Percentiles rank a stretch among this genome's conserved stretches.
Conservation (phyloP, 768 basidiomycete species). For the Boletellus ananas region DNA sequence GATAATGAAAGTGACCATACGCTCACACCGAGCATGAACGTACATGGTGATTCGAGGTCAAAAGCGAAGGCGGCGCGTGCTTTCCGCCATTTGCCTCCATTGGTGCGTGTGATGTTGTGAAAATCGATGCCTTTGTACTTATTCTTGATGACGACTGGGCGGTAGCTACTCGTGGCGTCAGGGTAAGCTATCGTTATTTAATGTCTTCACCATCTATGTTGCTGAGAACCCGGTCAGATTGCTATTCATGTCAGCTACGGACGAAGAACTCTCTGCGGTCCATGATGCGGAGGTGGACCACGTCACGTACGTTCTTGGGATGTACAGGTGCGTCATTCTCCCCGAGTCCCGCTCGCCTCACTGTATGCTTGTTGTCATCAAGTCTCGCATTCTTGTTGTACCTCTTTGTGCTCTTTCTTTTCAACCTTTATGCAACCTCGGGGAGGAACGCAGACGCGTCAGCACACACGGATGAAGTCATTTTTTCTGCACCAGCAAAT, state of each 20-base stretch:
- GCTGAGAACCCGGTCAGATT: constrained; percentile 40
- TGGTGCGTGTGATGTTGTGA: constrained; percentile 51
- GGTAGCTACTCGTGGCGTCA: constrained; percentile 64
- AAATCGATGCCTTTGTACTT: not conserved
- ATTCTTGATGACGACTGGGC: constrained; percentile 1
- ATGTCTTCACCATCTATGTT: not conserved
- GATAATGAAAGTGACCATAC: constrained; percentile 70
- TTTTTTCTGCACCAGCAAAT: constrained; percentile 23
- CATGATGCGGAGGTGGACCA: constrained; percentile 80
- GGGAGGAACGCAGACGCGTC: constrained; percentile 50
- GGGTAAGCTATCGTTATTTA: constrained; percentile 44
- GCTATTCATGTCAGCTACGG: constrained; percentile 90
- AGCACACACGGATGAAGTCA: not conserved
- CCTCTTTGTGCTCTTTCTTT: constrained; percentile 63
- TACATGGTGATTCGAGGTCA: constrained; percentile 15
- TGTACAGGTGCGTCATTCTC: constrained; percentile 58
- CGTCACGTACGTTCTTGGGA: constrained; percentile 83
- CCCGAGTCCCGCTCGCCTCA: not conserved
- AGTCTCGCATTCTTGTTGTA: constrained; percentile 73
- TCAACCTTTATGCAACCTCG: constrained; percentile 63
- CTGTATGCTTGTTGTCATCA: not conserved
- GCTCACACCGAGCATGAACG: constrained; percentile 38
- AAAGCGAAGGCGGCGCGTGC: constrained; percentile 45
- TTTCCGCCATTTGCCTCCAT: constrained; percentile 86
- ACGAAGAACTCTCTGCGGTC: constrained; percentile 78